Base-by-base conservation (phyloP, 768 basidiomycete genomes). In the Trametes coccinea region DNA sequence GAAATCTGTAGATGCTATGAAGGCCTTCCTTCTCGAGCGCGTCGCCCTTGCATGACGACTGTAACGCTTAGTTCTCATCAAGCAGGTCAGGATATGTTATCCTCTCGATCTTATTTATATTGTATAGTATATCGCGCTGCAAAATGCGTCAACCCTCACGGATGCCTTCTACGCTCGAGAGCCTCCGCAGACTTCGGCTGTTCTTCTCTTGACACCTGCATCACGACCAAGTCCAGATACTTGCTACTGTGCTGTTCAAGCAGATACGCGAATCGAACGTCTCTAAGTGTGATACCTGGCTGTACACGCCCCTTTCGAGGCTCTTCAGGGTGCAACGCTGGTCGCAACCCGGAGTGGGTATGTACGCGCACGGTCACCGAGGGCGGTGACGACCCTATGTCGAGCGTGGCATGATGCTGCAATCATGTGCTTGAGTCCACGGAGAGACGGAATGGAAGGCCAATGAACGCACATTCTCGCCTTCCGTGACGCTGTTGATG, bases 261-360 rank as follows among this genome's bases (percentile, higher is more conserved):
- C 11, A 72, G 70, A 7, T 71, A 69, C 7, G 82, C 84, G 37
- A 84, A 70, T 48, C 83, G 80, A 34, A 84, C 57, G 62, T 86
- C 85, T 33, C 80, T 80, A 5, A 72, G 67, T 0, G 84, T 84
- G 46, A 85, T 76, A 11, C 82, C 80, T 0, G 82, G 75, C 33
- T 41, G 34, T 2, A 51, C 41, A 3, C 62, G 73, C 41, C 53
- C 62, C 61, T 59, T 56, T 48, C 33, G 66, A 45, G 46, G 53
- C 43, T 58, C 60, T 10, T 49, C 59, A 0, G 29, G 43, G 22
- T 29, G 8, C 4, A 34, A 1, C 4, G 57, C 13, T 9, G 47
- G 57, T 11, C 50, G 56, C n/a, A 56, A 49, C 44, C 17, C 61
- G 3, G 41, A 60, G 56, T 53, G 58, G 5, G 60, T 65, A 40